Evolutionary conservation across 2,329 filamentous ascomycete species (phyloP).

Genomic region (Curvularia verruculosa): DNA sequence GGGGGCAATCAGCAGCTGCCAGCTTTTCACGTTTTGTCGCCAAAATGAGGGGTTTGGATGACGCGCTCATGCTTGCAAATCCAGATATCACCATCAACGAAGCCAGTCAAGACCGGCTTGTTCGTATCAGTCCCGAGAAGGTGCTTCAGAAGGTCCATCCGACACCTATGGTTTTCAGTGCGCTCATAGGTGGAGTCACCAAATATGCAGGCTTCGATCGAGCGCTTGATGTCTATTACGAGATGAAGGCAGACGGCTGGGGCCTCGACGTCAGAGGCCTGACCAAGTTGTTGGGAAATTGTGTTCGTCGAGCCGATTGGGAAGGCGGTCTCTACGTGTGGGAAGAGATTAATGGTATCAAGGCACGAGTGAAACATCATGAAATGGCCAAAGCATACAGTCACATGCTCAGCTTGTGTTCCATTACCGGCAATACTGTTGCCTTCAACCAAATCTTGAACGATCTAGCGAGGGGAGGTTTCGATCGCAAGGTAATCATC

Average conservation of each 20-base stretch:
- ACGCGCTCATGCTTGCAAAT: conserved; percentile 51
- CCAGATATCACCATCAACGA: conserved; percentile 48
- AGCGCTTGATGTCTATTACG: conserved; percentile 50
- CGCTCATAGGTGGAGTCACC: conserved; percentile 51
- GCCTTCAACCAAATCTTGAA: conserved; percentile 42
- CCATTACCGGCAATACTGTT: conserved; percentile 37
- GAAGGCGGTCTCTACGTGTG: conserved; percentile 48
- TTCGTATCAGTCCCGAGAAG: conserved; percentile 31
- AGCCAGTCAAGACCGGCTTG: conserved; percentile 33
- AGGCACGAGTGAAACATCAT: conserved; percentile 22
- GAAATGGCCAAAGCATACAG: conserved; percentile 40
- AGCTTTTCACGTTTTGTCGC: conserved; percentile 50
- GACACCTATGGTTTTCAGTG: conserved; percentile 53
- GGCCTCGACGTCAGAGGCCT: conserved; percentile 51
- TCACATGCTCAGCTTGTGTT: conserved; percentile 43
- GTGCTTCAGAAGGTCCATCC: conserved; percentile 54
- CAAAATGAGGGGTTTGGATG: conserved; percentile 50
- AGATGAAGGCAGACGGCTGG: conserved; percentile 55
- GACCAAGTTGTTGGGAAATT: conserved; percentile 50
- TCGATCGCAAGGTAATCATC: conserved; percentile 36
- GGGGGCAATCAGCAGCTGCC: conserved; percentile 27
- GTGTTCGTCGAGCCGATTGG: conserved; percentile 48
- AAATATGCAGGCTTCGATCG: conserved; percentile 55
- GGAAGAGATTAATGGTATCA: conserved; percentile 50
- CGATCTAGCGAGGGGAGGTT: conserved; percentile 33